Percentiles rank a stretch among this genome's conserved stretches.
Conservation (phyloP, 192 early-diverging fungal species). For the Coemansia pectinata region DNA sequence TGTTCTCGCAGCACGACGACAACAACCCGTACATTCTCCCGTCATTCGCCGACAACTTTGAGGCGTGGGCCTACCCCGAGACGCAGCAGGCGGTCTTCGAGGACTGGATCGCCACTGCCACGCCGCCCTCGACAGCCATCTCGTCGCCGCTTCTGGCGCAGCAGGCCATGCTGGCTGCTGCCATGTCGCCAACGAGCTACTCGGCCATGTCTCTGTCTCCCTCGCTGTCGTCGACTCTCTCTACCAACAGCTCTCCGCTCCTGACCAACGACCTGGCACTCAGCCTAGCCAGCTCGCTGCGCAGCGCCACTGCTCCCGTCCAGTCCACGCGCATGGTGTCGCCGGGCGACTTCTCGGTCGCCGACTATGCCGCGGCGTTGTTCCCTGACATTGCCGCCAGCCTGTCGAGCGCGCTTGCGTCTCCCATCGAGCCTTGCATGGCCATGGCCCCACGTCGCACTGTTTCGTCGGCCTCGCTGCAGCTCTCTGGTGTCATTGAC, state of each 20-base stretch:
- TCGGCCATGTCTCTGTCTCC: conserved; percentile 22
- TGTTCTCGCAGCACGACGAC: conserved; percentile 37
- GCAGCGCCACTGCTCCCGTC: conserved; percentile 11
- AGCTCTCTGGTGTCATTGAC: conserved; percentile 10
- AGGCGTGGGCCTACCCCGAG: conserved; percentile 48
- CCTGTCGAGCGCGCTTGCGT: conserved; percentile 18
- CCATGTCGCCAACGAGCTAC: conserved; percentile 15
- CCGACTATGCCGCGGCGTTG: conserved; percentile 48
- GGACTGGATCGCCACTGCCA: conserved; percentile 43
- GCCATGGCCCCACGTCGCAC: conserved; percentile 11
- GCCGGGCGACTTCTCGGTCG: conserved; percentile 20
- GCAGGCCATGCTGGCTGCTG: conserved; percentile 19
- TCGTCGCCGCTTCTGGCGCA: conserved; percentile 37
- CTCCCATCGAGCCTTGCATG: conserved; percentile 18
- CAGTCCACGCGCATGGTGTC: conserved; percentile 13
- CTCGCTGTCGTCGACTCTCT: conserved; percentile 23
- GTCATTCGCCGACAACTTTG: conserved; percentile 47
- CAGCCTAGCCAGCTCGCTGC: conserved; percentile 41
- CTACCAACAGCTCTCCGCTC: conserved; percentile 39
- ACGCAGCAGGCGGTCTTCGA: conserved; percentile 51
- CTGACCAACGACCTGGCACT: conserved; percentile 37
- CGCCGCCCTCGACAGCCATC: conserved; percentile 37
- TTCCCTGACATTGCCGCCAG: conserved; percentile 40
- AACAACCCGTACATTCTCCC: conserved; percentile 38
- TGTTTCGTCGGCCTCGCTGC: conserved; percentile 20